These are phyloP conservation scores for Aristolochia fimbriata DNA, from an alignment of 164 flowering plant species.

Conservation along the genomic window DNA sequence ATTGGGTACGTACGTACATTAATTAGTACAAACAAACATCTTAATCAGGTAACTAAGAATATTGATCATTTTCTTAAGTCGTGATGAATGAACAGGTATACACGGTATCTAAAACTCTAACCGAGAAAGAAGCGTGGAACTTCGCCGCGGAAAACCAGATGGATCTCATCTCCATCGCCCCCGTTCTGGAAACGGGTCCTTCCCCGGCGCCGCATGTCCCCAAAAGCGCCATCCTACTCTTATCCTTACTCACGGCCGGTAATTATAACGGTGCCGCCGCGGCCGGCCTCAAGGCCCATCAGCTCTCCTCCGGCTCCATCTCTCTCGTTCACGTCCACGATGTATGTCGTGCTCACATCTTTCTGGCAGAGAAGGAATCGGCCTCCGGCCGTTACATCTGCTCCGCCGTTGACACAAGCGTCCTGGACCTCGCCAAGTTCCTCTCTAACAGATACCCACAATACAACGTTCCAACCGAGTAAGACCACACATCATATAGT, in stretches of 20 bases:
- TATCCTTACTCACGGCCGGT: neutral
- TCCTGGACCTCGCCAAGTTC: conserved; percentile 59
- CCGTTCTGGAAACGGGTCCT: conserved; percentile 51
- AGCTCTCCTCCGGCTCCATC: conserved; percentile 57
- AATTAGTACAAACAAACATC: too few species aligned
- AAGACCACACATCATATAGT: conserved; percentile 17
- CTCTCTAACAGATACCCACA: conserved; percentile 49
- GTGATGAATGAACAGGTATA: conserved; percentile 42
- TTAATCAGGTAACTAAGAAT: too few species aligned
- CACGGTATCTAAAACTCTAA: conserved; percentile 14
- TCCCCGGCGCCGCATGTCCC: conserved; percentile 49
- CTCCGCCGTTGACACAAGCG: conserved; percentile 41
- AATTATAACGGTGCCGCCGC: too few species aligned
- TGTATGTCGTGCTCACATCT: conserved; percentile 58
- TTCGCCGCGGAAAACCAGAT: conserved; percentile 61
- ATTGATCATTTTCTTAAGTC: neutral
- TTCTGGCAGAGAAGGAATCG: conserved; percentile 57
- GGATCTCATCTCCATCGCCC: conserved; percentile 55
- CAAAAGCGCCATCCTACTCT: conserved; percentile 19
- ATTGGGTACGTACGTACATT: conserved; percentile 43
- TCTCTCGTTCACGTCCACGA: conserved; percentile 63
- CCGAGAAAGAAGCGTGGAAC: conserved; percentile 20
- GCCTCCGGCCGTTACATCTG: conserved; percentile 78
- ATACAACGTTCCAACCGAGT: conserved; percentile 50
- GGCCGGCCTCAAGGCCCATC: neutral